phyloP scores from a whole-genome alignment of 306 rosid genomes.

The Cicer judaicum region DNA sequence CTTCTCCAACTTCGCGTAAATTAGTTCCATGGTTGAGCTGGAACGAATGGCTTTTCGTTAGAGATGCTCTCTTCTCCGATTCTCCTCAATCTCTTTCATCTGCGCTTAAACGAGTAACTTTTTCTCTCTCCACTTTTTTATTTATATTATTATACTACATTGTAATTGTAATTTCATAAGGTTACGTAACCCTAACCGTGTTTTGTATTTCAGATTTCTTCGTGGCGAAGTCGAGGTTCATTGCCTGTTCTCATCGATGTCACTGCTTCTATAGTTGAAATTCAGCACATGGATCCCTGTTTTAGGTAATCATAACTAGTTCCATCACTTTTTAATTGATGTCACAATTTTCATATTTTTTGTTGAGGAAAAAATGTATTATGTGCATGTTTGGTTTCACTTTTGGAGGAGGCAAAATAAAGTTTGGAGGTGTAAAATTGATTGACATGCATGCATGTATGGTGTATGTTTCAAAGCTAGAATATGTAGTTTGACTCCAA shows the following conservation, averaged over 20 bases:
- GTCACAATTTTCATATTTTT: too few relatives aligned
- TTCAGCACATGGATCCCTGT: conserved; percentile 69
- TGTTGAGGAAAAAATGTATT: too few relatives aligned
- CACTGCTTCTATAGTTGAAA: conserved; percentile 74
- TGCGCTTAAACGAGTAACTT: conserved; percentile 69
- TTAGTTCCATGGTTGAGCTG: conserved; percentile 93
- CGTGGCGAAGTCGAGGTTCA: conserved; percentile 90
- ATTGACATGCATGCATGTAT: too few relatives aligned
- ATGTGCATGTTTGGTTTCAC: too few relatives aligned
- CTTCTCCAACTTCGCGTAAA: conserved; percentile 46
- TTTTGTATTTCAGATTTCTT: conserved; percentile 59
- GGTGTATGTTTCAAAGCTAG: too few relatives aligned
- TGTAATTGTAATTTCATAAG: not conserved
- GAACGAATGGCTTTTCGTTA: conserved; percentile 88
- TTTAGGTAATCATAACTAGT: conserved; percentile 53
- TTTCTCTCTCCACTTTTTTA: not conserved
- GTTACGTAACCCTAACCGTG: not conserved
- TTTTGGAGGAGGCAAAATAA: too few relatives aligned
- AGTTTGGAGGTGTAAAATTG: too few relatives aligned
- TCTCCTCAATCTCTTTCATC: conserved; percentile 63
- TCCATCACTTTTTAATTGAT: not conserved
- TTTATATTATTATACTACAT: not conserved
- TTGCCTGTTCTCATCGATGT: conserved; percentile 76
- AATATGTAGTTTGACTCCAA: too few relatives aligned
- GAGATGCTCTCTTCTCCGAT: conserved; percentile 66